Base-by-base conservation (phyloP, 140 eudicot genomes). In the Erigeron philadelphicus region DNA sequence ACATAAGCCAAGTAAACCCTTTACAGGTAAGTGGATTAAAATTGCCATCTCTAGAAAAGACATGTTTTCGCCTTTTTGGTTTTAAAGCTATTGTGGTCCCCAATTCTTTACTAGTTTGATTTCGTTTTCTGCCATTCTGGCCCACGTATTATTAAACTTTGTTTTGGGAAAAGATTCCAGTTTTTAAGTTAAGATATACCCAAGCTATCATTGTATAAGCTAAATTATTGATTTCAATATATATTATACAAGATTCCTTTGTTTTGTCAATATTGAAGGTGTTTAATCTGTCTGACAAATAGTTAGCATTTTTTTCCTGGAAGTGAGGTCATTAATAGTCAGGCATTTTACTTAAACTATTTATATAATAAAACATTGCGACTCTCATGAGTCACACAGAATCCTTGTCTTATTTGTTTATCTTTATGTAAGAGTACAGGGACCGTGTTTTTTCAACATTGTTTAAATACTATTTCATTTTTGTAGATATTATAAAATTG, bases 401-500 rank as follows among this genome's bases (percentile, higher is more conserved):
- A 72, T 71, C 44, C 25, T 12, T 18, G 41, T 43, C 53, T 71
- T 45, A 18, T 61, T 59, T 54, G 17, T 60, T 60, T 13, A 21
- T 52, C 6, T 50, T 11, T 64, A 40, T 10, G 47, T 13, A 62
- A 48, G 35, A 74, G 23, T 61, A 49, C 62, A 48, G 18, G 31
- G 50, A 40, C 11, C 17, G 64, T 71, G 42, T 11, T 71, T 8
- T 1, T 71, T 25, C 15, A 49, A 46, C 17, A 15, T 50, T 40
- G n/a, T 60, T 21, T 55, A 38, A n/a, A 66, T 59, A 41, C 10
- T 60, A 47, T 48, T 72, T 70, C 17, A 31, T 12, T 75, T 72
- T 78, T 61, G 65, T 79, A 93, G 98, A 69, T 76, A 76, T 72
- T 89, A 83, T 75, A 93, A 89, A 69, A 71, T 89, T 63, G 96